Evolutionary conservation across 164 flowering plant genomes (phyloP), one percentile per base, ranked within the genome.

Genomic region (Piper longum): DNA sequence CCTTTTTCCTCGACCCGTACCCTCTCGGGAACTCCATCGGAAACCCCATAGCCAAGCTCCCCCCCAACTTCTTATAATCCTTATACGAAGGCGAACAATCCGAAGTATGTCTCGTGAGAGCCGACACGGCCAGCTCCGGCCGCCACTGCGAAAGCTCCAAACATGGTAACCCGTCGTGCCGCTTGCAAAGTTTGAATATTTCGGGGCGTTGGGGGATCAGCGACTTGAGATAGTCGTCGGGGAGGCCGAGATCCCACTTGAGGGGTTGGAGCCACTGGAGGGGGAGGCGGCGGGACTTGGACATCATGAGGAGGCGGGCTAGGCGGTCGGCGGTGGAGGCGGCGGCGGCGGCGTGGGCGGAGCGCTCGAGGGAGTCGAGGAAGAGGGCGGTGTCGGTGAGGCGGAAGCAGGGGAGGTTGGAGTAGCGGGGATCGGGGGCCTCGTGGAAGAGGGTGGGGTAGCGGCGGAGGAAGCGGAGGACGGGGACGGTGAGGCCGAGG

Each of bases 401-500:
- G 4, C 70, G 67, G 51, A 89, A 86, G 63, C 92, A 86, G n/a
- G 89, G 86, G 66, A 90, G 71, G 66, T 69, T 76, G 1, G 83
- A 71, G 67, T 80, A 89, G 7, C 79, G 72, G 42, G 82, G 17
- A 59, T 88, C 91, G 18, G 92, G 87, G 65, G 83, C 86, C 69
- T 91, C 93, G 5, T 78, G 73, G 54, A 85, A 91, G 51, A 91
- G 80, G 42, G 97, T 85, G 6, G 89, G 97, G 70, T 85, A 89
- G 71, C 89, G 73, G 67, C 97, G 91, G 57, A 95, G 61, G 73
- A 95, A 95, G 39, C 99, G 91, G 52, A 91, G 81, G 26, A 87
- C 96, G 0, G 97, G 99, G 43, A 95, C 76, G 17, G 97, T 95
- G 73, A 95, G 86, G 54, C 96, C 99, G n/a, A 95, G 85, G 36